Evolutionary conservation across 2,329 filamentous ascomycete genomes (phyloP).

Genomic region (Verticillium nubilum): DNA sequence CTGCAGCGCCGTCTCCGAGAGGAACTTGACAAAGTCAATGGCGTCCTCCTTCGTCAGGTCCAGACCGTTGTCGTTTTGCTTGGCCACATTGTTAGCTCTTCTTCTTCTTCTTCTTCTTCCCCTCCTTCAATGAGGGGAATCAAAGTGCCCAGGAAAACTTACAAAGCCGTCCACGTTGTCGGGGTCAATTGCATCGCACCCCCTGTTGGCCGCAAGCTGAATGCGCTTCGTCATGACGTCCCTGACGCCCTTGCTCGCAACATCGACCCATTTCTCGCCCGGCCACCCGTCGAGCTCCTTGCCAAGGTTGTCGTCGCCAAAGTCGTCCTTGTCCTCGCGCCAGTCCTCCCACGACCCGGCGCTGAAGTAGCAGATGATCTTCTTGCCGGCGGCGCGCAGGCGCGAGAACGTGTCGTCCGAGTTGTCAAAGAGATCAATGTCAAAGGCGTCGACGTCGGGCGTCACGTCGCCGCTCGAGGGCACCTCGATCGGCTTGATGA

Average conservation of each 20-base stretch:
- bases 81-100: background rate
- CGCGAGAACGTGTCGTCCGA: conserved; percentile 37
- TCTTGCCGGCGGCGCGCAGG: conserved; percentile 50
- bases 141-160: too few relatives aligned
- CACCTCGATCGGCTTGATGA: conserved; percentile 34
- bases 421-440: conserved; percentile 53
- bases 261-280: conserved; percentile 62
- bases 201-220: conserved; percentile 51
- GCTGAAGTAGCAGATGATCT: conserved; percentile 71
- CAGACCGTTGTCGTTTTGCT: conserved; percentile 58
- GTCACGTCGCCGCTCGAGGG: conserved; percentile 31
- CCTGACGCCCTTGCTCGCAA: conserved; percentile 52
- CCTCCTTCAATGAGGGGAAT: too few relatives aligned
- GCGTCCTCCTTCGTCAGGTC: conserved; percentile 50
- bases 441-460: conserved; percentile 44
- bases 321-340: conserved; percentile 52
- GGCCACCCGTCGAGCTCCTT: conserved; percentile 56
- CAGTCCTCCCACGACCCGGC: conserved; percentile 63
- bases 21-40: conserved; percentile 53
- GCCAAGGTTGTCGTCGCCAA: conserved; percentile 51
- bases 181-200: conserved; percentile 64
- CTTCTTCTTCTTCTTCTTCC: background rate
- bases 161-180: conserved; percentile 66
- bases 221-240: conserved; percentile 59
- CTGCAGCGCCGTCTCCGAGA: conserved; percentile 46